Conservation (phyloP, 352 stramenopile genomes). For the Pilasporangium apinafurcum region DNA sequence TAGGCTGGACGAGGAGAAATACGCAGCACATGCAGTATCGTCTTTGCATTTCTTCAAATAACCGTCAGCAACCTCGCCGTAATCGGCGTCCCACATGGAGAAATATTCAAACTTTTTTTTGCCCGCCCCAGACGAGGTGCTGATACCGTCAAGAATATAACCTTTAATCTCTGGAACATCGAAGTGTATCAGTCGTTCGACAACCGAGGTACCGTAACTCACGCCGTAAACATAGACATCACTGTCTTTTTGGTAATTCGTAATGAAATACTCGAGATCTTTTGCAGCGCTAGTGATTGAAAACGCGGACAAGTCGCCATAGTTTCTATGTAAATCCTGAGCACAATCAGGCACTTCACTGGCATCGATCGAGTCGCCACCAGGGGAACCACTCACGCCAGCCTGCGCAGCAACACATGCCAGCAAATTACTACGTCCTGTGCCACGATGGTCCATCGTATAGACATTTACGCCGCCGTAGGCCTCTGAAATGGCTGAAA, state of each 20-base stretch:
- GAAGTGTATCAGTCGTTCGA: slow-evolving; percentile 60
- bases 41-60: slow-evolving; percentile 43
- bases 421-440: slow-evolving; percentile 27
- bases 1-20: slow-evolving; percentile 24
- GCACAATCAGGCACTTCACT: slow-evolving; percentile 23
- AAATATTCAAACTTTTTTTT: slow-evolving; percentile 8
- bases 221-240: slow-evolving; percentile 58
- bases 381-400: slow-evolving; percentile 22
- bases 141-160: slow-evolving; percentile 52
- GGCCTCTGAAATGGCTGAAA: slow-evolving; percentile 14
- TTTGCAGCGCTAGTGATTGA: slow-evolving; percentile 37
- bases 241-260: slow-evolving; percentile 7
- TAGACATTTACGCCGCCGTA: slow-evolving; percentile 37
- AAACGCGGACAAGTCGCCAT: slow-evolving; percentile 31
- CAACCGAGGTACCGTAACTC: slow-evolving; percentile 55
- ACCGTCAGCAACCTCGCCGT: slow-evolving; percentile 27
- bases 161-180: slow-evolving; percentile 36
- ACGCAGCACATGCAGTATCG: slow-evolving; percentile 29
- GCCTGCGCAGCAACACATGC: slow-evolving; percentile 33
- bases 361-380: slow-evolving; percentile 8
- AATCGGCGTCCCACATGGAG: slow-evolving; percentile 30
- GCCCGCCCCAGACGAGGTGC: slow-evolving; percentile 23
- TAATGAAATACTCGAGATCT: slow-evolving; percentile 26
- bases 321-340: slow-evolving; percentile 24
- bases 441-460: slow-evolving; percentile 50